Percentiles rank a stretch among this genome's conserved stretches.
Evolutionary conservation across 371 early-diverging fungal species (phyloP).

Genomic region (Rhizomucor pusillus): DNA sequence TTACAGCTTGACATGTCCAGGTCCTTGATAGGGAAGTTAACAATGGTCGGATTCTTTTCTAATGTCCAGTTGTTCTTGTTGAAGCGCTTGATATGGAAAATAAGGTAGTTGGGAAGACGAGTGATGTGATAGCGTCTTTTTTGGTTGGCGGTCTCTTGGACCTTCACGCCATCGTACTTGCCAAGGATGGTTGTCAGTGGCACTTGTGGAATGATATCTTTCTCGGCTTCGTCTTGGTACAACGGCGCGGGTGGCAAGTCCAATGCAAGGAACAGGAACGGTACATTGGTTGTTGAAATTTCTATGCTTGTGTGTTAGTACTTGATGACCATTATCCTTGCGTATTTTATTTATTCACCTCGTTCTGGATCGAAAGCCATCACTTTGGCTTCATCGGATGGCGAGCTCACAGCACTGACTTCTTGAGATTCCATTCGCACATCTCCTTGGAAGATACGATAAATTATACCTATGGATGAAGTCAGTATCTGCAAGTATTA

Average conservation of each 20-base stretch:
- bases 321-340: conserved; percentile 32
- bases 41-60: conserved; percentile 97
- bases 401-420: conserved; percentile 20
- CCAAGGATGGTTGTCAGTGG: conserved; percentile 71
- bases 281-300: conserved; percentile 46
- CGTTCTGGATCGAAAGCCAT: conserved; percentile 27
- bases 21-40: conserved; percentile 90
- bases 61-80: conserved; percentile 81
- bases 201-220: conserved; percentile 93
- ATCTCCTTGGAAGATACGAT: conserved; percentile 84
- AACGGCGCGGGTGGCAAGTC: conserved; percentile 94
- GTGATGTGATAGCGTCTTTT: conserved; percentile 73
- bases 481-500: background rate
- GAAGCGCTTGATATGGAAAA: conserved; percentile 92
- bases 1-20: conserved; percentile 79
- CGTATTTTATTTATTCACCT: conserved; percentile 42
- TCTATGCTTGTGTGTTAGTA: conserved; percentile 23
- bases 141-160: conserved; percentile 63
- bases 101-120: conserved; percentile 81
- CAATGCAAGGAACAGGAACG: conserved; percentile 86
- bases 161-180: conserved; percentile 84
- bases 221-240: conserved; percentile 86
- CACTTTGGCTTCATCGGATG: conserved; percentile 5
- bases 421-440: conserved; percentile 70
- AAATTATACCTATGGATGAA: conserved; percentile 59